These are phyloP conservation scores for Rhizopogon vinicolor DNA, from an alignment of 768 basidiomycete genomes.

Conservation along the genomic window DNA sequence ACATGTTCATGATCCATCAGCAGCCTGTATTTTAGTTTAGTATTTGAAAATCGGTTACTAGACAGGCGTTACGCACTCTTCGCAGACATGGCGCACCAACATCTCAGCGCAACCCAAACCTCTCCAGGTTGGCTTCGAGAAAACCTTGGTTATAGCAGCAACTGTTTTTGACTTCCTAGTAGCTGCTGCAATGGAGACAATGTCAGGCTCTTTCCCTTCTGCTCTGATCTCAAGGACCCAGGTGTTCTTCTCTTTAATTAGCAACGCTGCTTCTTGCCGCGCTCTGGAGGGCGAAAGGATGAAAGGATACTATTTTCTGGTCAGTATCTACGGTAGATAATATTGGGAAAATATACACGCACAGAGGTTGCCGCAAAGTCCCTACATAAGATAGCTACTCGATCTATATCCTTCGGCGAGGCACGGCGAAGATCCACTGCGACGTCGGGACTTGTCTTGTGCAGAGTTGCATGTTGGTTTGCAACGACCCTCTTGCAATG, in stretches of 20 bases:
- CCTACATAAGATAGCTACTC: constrained; percentile 45
- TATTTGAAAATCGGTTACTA: background rate
- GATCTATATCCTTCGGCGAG: constrained; percentile 19
- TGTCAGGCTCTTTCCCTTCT: constrained; percentile 24
- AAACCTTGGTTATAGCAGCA: constrained; percentile 70
- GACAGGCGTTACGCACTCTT: constrained; percentile 35
- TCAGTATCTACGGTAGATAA: background rate
- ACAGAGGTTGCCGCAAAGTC: constrained; percentile 59
- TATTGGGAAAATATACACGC: constrained; percentile 16
- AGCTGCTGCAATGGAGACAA: constrained; percentile 64
- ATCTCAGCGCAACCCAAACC: constrained; percentile 54
- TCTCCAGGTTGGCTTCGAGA: constrained; percentile 50
- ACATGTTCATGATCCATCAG: constrained; percentile 40
- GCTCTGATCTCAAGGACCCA: constrained; percentile 55
- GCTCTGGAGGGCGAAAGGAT: constrained; percentile 39
- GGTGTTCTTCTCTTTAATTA: constrained; percentile 42
- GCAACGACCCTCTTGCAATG: background rate
- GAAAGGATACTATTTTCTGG: constrained; percentile 46
- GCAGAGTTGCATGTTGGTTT: background rate
- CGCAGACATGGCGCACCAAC: constrained; percentile 54
- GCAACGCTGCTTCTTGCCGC: constrained; percentile 40
- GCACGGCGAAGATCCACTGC: constrained; percentile 29
- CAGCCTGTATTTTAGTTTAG: constrained; percentile 19
- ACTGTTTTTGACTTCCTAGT: constrained; percentile 55
- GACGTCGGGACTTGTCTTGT: constrained; percentile 1